These are phyloP conservation scores for Aegilops bicornis DNA, from an alignment of 176 grass and related monocot genomes.

Conservation along the genomic window DNA sequence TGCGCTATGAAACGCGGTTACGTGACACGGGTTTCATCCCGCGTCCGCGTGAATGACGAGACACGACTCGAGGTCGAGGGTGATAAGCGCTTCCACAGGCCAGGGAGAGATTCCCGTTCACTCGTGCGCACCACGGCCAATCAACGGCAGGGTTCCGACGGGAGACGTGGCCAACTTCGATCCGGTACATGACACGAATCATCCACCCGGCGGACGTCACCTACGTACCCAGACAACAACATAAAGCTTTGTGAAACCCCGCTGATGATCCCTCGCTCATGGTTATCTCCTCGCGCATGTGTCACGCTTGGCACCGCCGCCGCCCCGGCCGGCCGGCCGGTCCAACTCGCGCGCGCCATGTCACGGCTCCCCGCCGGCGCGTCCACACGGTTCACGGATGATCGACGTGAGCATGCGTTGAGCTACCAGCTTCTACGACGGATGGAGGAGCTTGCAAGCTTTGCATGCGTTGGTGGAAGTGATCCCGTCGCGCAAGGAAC, in stretches of 20 bases:
- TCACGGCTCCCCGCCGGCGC: background rate
- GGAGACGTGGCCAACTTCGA: background rate
- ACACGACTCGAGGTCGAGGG: background rate
- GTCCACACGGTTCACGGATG: background rate
- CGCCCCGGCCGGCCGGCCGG: too few species aligned
- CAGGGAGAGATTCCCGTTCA: background rate
- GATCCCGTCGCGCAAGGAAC: slow-evolving; percentile 8
- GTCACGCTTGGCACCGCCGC: background rate
- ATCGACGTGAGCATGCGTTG: background rate
- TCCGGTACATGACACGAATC: background rate
- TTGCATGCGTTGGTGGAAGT: background rate
- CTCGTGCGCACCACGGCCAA: background rate
- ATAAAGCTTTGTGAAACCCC: background rate
- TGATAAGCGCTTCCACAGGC: background rate
- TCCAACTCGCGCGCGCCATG: background rate
- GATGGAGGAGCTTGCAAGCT: background rate
- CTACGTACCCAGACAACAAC: background rate
- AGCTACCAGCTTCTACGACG: background rate
- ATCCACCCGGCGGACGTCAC: background rate
- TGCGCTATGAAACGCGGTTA: background rate
- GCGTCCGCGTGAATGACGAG: background rate
- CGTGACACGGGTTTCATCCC: background rate
- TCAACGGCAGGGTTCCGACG: background rate
- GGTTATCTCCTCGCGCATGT: background rate
- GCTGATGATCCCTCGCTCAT: background rate